Percentiles rank a stretch among this genome's conserved stretches.
Evolutionary conservation across 257 asterid species (phyloP).

Genomic region (Euphrasia confusa): DNA sequence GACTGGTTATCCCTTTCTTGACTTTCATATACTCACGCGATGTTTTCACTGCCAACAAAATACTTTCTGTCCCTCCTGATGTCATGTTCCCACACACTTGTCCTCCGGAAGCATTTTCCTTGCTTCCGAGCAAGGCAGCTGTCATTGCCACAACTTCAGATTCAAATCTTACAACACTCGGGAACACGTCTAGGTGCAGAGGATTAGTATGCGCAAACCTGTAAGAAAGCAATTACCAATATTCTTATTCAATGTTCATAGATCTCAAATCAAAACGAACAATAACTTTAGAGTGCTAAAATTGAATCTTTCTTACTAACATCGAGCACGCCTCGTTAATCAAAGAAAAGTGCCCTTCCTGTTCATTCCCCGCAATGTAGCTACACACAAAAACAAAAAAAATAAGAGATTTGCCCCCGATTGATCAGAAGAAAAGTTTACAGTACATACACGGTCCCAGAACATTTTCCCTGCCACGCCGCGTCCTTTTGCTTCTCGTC

Average conservation of each 20-base stretch:
- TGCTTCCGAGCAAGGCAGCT: slow-evolving; percentile 89
- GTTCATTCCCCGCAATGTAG: slow-evolving; percentile 84
- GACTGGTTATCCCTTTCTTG: slow-evolving; percentile 72
- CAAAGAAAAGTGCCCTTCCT: slow-evolving; percentile 91
- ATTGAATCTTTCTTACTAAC: slow-evolving; percentile 46
- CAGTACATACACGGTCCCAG: slow-evolving; percentile 95
- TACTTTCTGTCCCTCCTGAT: slow-evolving; percentile 99
- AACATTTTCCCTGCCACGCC: slow-evolving; percentile 95
- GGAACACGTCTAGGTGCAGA: slow-evolving; percentile 87
- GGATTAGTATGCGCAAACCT: slow-evolving; percentile 99
- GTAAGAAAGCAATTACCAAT: slow-evolving; percentile 18
- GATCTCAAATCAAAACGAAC: not conserved
- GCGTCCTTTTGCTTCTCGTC: slow-evolving; percentile 77
- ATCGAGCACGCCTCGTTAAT: slow-evolving; percentile 95
- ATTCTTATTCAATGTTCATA: not conserved
- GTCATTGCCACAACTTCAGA: slow-evolving; percentile 94
- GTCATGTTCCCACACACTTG: slow-evolving; percentile 97
- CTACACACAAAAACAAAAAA: slow-evolving; percentile 37
- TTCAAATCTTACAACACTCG: slow-evolving; percentile 86
- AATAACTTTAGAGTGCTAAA: not conserved
- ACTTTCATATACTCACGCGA: slow-evolving; percentile 92
- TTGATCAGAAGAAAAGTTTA: not conserved
- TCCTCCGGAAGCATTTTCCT: slow-evolving; percentile 77
- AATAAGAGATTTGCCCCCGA: no score
- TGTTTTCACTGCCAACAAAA: slow-evolving; percentile 81